These are phyloP conservation scores for Yamadazyma sp. DNA, from an alignment of 1,139 yeast genomes.

Conservation along the genomic window DNA sequence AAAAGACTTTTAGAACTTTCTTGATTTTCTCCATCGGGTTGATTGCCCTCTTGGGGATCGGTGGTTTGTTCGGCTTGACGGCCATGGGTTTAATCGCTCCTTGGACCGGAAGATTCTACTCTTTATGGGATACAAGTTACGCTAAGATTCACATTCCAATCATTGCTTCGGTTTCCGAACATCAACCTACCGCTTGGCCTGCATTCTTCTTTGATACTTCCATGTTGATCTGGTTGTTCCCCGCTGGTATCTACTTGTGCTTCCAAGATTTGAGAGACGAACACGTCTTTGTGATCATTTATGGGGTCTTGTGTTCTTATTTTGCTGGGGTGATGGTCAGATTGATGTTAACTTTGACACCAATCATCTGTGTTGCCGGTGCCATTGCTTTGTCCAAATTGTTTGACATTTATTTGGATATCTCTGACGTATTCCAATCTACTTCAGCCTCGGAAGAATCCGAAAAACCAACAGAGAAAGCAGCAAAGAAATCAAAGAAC, in stretches of 20 bases:
- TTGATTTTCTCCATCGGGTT: conserved; percentile 59
- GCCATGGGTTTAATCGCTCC: conserved; percentile 95
- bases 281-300: conserved; percentile 88
- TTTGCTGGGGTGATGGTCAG: conserved; percentile 99
- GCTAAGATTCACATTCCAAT: conserved; percentile 98
- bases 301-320: conserved; percentile 88
- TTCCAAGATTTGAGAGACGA: conserved; percentile 90
- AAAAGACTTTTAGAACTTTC: conserved; percentile 73
- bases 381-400: conserved; percentile 86
- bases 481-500: conserved; percentile 16
- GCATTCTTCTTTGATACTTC: conserved; percentile 93
- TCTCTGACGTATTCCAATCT: conserved; percentile 43
- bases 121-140: conserved; percentile 96
- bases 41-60: conserved; percentile 62
- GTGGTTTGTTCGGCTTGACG: conserved; percentile 76
- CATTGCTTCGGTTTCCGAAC: conserved; percentile 98
- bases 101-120: conserved; percentile 99
- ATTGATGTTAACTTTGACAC: conserved; percentile 94
- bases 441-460: conserved; percentile 10
- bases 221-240: conserved; percentile 95
- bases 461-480: conserved; percentile 7
- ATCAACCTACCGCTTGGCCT: conserved; percentile 99
- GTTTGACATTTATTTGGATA: conserved; percentile 79
- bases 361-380: conserved; percentile 86
- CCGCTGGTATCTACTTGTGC: conserved; percentile 90